Evolutionary conservation across 116 monocot species (phyloP).

Genomic region (Zostera marina): DNA sequence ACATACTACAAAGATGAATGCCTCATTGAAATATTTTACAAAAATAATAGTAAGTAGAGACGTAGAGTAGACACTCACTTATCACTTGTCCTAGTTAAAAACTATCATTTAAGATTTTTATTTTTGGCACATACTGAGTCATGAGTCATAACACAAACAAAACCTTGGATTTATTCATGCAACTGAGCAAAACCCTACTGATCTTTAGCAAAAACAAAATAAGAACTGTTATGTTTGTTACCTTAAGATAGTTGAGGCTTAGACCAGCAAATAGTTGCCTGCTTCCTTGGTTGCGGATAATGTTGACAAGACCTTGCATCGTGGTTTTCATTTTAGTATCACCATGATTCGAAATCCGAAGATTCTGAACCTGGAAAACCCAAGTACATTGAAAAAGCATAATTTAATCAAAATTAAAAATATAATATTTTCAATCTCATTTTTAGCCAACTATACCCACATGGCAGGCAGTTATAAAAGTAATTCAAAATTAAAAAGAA

Average conservation of each 20-base stretch:
- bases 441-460: too few species aligned
- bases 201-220: too few species aligned
- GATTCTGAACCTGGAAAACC: slow-evolving; percentile 61
- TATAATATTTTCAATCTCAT: not conserved
- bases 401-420: not conserved
- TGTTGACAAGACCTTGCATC: slow-evolving; percentile 48
- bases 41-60: too few species aligned
- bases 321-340: slow-evolving; percentile 44
- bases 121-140: too few species aligned
- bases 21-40: not conserved
- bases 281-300: slow-evolving; percentile 60
- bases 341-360: slow-evolving; percentile 10
- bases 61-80: too few species aligned
- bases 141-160: too few species aligned
- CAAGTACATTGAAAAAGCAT: not conserved
- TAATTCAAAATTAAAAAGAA: not conserved
- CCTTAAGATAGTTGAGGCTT: slow-evolving; percentile 93
- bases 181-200: too few species aligned
- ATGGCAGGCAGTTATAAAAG: not conserved
- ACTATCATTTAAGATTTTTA: too few species aligned
- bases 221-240: slow-evolving; percentile 11
- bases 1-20: too few species aligned
- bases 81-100: too few species aligned
- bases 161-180: too few species aligned
- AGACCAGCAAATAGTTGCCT: slow-evolving; percentile 85